These are phyloP conservation scores for Vaccinium myrtillus DNA, from an alignment of 148 eudicot genomes.

Conservation along the genomic window DNA sequence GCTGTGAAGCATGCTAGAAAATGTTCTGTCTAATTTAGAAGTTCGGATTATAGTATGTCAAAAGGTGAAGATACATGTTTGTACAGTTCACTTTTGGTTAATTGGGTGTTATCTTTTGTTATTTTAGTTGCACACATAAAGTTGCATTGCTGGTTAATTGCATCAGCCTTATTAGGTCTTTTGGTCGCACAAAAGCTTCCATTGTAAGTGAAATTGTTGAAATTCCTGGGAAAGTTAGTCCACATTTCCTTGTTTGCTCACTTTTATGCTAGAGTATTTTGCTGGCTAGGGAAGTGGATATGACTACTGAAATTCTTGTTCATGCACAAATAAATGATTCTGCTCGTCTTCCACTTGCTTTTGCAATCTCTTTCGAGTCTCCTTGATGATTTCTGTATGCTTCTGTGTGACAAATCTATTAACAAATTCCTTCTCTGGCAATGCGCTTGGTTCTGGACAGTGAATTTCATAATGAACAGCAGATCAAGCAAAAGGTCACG, in stretches of 20 bases:
- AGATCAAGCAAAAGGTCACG: neutral
- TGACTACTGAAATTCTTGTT: neutral
- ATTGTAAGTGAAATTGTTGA: neutral
- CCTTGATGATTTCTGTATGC: neutral
- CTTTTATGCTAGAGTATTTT: neutral
- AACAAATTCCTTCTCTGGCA: neutral
- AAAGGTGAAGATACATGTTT: neutral
- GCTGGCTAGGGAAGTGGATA: neutral
- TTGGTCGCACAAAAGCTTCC: neutral
- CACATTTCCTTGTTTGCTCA: neutral
- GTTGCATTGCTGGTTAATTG: neutral
- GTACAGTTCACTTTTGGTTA: neutral
- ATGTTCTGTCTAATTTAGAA: neutral
- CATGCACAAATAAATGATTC: neutral
- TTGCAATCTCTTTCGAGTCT: neutral
- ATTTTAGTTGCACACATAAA: neutral
- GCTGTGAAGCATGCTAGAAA: neutral
- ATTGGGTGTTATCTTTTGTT: neutral
- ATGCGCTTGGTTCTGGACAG: conserved; percentile 1
- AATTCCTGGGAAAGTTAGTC: neutral
- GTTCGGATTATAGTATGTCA: neutral
- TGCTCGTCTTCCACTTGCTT: neutral
- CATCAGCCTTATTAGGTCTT: neutral
- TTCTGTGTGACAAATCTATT: neutral
- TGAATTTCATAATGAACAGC: neutral